Conservation (phyloP, 148 eudicot species). For the Diospyros kaki region DNA sequence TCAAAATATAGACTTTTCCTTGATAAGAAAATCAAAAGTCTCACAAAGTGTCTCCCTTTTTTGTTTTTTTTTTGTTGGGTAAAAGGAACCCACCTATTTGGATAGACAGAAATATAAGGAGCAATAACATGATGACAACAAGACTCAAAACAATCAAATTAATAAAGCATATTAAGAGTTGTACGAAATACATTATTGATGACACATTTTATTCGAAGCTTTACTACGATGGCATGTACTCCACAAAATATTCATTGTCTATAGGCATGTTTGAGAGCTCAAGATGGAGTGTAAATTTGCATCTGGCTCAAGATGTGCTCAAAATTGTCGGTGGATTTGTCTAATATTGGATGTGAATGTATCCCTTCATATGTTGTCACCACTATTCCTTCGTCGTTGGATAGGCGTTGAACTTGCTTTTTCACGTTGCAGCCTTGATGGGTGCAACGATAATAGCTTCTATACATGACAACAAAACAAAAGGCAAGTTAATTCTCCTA, state of each 20-base stretch:
- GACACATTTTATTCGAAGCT: not conserved
- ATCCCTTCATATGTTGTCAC: slow-evolving; percentile 89
- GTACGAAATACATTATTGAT: not conserved
- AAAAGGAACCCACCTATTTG: not conserved
- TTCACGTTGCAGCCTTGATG: slow-evolving; percentile 82
- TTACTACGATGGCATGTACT: not conserved
- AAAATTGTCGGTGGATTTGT: slow-evolving; percentile 74
- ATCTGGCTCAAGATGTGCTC: slow-evolving; percentile 79
- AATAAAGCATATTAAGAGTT: not conserved
- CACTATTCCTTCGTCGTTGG: slow-evolving; percentile 72
- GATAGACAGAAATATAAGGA: no score
- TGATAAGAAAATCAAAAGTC: no score
- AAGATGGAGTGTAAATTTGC: slow-evolving; percentile 57
- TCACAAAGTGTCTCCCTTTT: no score
- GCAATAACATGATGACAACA: not conserved
- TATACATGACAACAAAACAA: slow-evolving; percentile 18
- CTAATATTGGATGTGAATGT: slow-evolving; percentile 66
- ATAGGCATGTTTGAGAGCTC: not conserved
- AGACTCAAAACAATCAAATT: not conserved
- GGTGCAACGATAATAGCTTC: slow-evolving; percentile 86
- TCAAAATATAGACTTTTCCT: no score
- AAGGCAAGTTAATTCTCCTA: not conserved
- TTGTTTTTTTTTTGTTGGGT: no score
- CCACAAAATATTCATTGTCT: not conserved
- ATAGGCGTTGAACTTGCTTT: slow-evolving; percentile 82